These are phyloP conservation scores for Phylloporus scabripes DNA, from an alignment of 768 basidiomycete species.

Conservation along the genomic window DNA sequence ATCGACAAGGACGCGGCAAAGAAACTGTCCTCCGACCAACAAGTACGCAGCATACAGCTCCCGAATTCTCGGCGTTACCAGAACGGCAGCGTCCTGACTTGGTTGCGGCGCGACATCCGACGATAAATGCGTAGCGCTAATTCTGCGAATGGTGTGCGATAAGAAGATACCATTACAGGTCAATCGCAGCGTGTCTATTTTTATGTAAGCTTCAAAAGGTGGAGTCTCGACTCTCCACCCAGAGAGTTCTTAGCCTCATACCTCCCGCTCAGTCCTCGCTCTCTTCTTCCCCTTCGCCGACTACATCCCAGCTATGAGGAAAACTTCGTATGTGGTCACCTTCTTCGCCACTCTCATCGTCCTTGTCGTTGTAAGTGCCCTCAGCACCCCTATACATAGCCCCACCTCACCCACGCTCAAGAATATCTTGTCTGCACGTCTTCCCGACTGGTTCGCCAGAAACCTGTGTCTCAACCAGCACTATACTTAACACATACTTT, in stretches of 20 bases:
- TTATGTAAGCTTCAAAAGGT: not conserved
- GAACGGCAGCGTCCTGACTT: too few relatives aligned
- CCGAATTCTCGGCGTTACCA: too few relatives aligned
- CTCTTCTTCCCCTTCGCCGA: too few relatives aligned
- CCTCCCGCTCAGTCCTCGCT: slow-evolving; percentile 12
- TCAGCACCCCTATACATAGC: not conserved
- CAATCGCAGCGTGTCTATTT: too few relatives aligned
- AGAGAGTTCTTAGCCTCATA: slow-evolving; percentile 2
- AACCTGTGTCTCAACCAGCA: slow-evolving; percentile 12
- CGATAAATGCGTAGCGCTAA: too few relatives aligned
- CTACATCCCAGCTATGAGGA: slow-evolving; percentile 45
- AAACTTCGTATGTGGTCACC: slow-evolving; percentile 61
- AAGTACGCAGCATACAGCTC: too few relatives aligned
- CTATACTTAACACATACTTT: slow-evolving; percentile 25
- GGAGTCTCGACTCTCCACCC: not conserved
- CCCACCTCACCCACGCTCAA: slow-evolving; percentile 21
- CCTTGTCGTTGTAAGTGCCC: slow-evolving; percentile 45
- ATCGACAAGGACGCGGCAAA: too few relatives aligned
- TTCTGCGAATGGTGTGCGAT: not conserved
- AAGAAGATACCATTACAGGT: too few relatives aligned
- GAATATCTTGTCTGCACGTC: slow-evolving; percentile 52
- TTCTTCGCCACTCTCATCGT: slow-evolving; percentile 51
- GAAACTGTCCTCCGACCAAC: too few relatives aligned
- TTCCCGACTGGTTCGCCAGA: slow-evolving; percentile 58
- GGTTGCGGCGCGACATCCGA: too few relatives aligned